Percentiles rank a stretch among this genome's conserved stretches.
Evolutionary conservation across 805 yeast species (phyloP).

Genomic region (Wickerhamomyces chaumierensis): DNA sequence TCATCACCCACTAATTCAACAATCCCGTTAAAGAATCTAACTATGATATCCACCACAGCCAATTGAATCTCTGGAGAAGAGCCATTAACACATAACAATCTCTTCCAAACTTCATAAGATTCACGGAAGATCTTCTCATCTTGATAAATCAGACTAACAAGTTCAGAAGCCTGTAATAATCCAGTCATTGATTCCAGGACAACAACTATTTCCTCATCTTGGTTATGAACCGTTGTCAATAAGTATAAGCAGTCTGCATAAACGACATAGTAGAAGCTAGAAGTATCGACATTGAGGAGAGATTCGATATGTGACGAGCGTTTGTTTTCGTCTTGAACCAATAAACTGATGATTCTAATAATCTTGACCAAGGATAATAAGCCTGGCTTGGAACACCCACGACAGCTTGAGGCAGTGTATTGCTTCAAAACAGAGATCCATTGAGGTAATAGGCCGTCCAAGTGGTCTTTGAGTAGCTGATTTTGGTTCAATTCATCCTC

Average conservation of each 20-base stretch:
- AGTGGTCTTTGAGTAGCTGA: conserved; percentile 42
- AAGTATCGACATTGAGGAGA: conserved; percentile 44
- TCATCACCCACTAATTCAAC: background rate
- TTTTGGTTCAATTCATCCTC: conserved; percentile 31
- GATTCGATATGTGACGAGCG: conserved; percentile 30
- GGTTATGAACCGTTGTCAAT: conserved; percentile 31
- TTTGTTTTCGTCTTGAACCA: conserved; percentile 24
- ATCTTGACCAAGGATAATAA: conserved; percentile 62
- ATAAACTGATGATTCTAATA: conserved; percentile 24
- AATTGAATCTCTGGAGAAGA: background rate
- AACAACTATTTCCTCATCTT: conserved; percentile 25
- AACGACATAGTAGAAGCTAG: conserved; percentile 63
- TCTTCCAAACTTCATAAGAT: conserved; percentile 61
- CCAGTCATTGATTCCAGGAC: conserved; percentile 37
- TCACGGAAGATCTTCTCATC: conserved; percentile 60
- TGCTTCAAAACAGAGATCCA: conserved; percentile 77
- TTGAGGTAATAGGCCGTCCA: conserved; percentile 51
- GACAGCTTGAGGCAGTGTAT: conserved; percentile 47
- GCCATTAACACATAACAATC: conserved; percentile 47
- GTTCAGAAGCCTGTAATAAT: conserved; percentile 41
- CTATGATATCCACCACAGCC: background rate
- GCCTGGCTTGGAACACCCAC: conserved; percentile 49
- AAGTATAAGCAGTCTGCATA: conserved; percentile 80
- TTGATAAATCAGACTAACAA: conserved; percentile 49
- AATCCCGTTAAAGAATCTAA: background rate